A percentile compares a stretch with the other conserved stretches of the same genome.
Conservation (phyloP, 2,329 filamentous ascomycete species). For the Emmonsiellopsis sp. region DNA sequence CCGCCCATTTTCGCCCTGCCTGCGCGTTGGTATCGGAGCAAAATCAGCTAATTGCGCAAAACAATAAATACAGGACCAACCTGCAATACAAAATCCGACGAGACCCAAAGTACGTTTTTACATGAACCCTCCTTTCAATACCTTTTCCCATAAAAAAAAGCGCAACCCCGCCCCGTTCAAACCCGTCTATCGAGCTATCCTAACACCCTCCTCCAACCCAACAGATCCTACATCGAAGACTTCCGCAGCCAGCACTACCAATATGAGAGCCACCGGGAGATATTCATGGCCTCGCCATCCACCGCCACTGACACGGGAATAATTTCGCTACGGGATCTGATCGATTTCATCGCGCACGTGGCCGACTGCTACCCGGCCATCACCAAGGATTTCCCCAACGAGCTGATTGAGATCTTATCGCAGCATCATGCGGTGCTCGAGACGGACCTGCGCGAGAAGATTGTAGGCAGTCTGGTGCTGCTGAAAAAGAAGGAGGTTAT, state of each 20-base stretch:
- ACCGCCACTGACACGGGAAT: constrained; percentile 68
- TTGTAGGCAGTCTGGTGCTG: constrained; percentile 81
- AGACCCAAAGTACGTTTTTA: constrained; percentile 61
- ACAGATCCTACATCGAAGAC: constrained; percentile 77
- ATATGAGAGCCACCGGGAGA: constrained; percentile 82
- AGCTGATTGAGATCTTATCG: constrained; percentile 70
- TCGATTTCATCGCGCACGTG: constrained; percentile 89
- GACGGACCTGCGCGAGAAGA: constrained; percentile 80
- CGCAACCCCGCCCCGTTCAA: not conserved
- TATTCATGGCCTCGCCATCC: constrained; percentile 76
- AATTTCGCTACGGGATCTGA: constrained; percentile 77
- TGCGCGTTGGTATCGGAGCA: not conserved
- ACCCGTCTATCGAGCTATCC: not conserved
- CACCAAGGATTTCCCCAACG: constrained; percentile 65
- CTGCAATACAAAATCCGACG: constrained; percentile 84
- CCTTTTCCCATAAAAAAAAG: not conserved
- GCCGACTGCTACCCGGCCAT: constrained; percentile 85
- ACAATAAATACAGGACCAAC: constrained; percentile 50
- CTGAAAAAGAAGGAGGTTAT: constrained; percentile 86
- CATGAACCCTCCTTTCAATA: not conserved
- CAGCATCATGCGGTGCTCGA: constrained; percentile 76
- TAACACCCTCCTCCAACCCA: no score
- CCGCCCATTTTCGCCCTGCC: constrained; percentile 14
- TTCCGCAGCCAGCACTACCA: constrained; percentile 82
- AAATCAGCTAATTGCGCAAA: constrained; percentile 11